phyloP scores from a whole-genome alignment of 2,329 filamentous ascomycete species.

The Neoarthrinium moseri region DNA sequence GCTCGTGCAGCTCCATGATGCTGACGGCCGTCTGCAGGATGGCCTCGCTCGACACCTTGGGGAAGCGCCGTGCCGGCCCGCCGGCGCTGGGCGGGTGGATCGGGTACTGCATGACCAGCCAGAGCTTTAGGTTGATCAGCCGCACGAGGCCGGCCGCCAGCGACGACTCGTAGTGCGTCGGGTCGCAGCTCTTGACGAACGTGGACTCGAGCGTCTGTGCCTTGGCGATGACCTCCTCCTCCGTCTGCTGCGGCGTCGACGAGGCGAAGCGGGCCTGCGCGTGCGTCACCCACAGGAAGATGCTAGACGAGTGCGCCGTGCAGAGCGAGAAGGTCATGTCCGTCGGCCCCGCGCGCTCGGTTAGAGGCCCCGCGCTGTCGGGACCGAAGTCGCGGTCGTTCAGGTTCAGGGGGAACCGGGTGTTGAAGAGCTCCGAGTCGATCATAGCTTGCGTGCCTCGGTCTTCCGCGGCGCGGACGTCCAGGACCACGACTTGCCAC shows the following conservation, averaged over 20 bases:
- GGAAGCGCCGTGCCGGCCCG: conserved; percentile 5
- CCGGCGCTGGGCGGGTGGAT: conserved; percentile 27
- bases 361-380: conserved; percentile 30
- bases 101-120: conserved; percentile 45
- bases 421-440: conserved; percentile 41
- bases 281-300: conserved; percentile 38
- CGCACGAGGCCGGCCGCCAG: conserved; percentile 39
- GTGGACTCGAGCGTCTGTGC: conserved; percentile 36
- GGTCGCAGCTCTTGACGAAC: conserved; percentile 36
- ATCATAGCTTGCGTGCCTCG: conserved; percentile 48
- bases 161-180: conserved; percentile 30
- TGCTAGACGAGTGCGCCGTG: conserved; percentile 36
- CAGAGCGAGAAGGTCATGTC: conserved; percentile 40
- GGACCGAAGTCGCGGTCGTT: conserved; percentile 52
- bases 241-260: conserved; percentile 22
- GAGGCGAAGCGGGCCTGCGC: conserved; percentile 19
- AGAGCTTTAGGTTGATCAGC: conserved; percentile 44
- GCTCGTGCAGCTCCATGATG: conserved; percentile 40
- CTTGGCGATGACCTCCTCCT: conserved; percentile 38
- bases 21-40: conserved; percentile 47
- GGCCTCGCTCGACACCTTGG: conserved; percentile 34
- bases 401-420: conserved; percentile 48
- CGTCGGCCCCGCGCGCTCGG: conserved; percentile 34
- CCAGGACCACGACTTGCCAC: conserved; percentile 63
- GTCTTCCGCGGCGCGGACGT: conserved; percentile 53